A percentile compares a stretch with the other conserved stretches of the same genome.
These are phyloP conservation scores for baker's yeast (Saccharomyces cerevisiae) DNA, from an alignment of 805 yeast genomes.

Conservation along the genomic window DNA sequence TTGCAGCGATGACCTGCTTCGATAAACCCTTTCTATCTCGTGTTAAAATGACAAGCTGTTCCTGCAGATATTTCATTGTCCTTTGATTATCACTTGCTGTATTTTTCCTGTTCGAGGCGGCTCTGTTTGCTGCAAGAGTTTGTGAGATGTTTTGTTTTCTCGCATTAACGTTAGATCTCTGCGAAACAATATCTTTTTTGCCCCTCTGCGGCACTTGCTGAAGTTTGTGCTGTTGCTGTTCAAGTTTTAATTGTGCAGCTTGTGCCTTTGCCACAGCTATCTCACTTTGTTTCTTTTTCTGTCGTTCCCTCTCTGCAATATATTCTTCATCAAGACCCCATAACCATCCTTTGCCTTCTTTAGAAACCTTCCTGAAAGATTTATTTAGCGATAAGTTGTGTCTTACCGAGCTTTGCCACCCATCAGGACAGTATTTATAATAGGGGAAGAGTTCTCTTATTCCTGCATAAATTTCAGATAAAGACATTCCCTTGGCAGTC, in stretches of 20 bases:
- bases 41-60: constrained; percentile 72
- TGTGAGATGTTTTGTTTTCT: constrained; percentile 31
- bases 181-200: constrained; percentile 20
- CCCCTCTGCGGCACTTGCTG: constrained; percentile 23
- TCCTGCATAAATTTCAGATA: constrained; percentile 78
- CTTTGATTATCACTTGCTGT: constrained; percentile 34
- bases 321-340: constrained; percentile 89
- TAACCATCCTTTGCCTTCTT: constrained; percentile 89
- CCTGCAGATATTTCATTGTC: constrained; percentile 78
- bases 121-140: constrained; percentile 27
- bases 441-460: constrained; percentile 86
- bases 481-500: constrained; percentile 64
- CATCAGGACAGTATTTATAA: constrained; percentile 88
- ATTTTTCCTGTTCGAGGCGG: constrained; percentile 18
- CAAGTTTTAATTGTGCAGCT: constrained; percentile 45
- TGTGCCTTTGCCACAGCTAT: constrained; percentile 52
- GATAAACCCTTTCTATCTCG: constrained; percentile 70
- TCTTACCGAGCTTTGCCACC: constrained; percentile 93
- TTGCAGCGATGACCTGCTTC: constrained; percentile 73
- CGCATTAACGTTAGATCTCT: constrained; percentile 4
- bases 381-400: constrained; percentile 84
- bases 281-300: constrained; percentile 58
- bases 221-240: constrained; percentile 40
- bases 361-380: constrained; percentile 71
- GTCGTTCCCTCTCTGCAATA: constrained; percentile 72